phyloP scores from a whole-genome alignment of 441 rosid genomes.

The Gossypium trilobum region DNA sequence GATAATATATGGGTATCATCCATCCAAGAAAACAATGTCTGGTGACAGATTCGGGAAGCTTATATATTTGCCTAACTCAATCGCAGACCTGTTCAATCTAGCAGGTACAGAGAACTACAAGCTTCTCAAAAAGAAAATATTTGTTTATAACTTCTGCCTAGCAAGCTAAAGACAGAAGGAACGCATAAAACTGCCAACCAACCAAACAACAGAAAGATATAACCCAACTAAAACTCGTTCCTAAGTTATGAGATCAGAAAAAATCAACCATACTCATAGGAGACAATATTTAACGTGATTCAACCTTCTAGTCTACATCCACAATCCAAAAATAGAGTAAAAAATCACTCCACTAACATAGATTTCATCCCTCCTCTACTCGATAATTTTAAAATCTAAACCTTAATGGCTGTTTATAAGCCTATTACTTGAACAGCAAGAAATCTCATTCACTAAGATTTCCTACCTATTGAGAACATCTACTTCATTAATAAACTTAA shows the following conservation, averaged over 20 bases:
- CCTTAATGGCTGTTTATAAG: too few species aligned
- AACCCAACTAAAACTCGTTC: constrained; percentile 2
- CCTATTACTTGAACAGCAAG: too few species aligned
- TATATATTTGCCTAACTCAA: constrained; percentile 53
- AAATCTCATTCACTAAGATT: too few species aligned
- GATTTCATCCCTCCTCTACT: too few species aligned
- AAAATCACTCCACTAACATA: too few species aligned
- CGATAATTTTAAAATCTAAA: too few species aligned
- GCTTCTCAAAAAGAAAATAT: constrained; percentile 12
- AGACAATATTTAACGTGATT: too few species aligned
- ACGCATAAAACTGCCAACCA: not conserved
- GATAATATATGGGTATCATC: constrained; percentile 62
- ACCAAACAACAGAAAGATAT: not conserved
- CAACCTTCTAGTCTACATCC: too few species aligned
- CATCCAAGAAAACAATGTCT: constrained; percentile 30
- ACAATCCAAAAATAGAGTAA: too few species aligned
- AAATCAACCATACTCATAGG: too few species aligned
- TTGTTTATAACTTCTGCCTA: not conserved
- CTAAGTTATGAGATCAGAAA: not conserved
- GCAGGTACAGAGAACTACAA: constrained; percentile 43
- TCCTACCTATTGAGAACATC: too few species aligned
- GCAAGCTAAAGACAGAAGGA: not conserved
- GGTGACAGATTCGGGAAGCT: constrained; percentile 46
- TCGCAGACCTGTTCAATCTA: constrained; percentile 52
- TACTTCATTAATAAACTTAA: too few species aligned